Evolutionary conservation across 192 early-diverging fungal genomes (phyloP), one percentile per base, ranked within the genome.

Genomic region (Jimgerdemannia lactiflua): DNA sequence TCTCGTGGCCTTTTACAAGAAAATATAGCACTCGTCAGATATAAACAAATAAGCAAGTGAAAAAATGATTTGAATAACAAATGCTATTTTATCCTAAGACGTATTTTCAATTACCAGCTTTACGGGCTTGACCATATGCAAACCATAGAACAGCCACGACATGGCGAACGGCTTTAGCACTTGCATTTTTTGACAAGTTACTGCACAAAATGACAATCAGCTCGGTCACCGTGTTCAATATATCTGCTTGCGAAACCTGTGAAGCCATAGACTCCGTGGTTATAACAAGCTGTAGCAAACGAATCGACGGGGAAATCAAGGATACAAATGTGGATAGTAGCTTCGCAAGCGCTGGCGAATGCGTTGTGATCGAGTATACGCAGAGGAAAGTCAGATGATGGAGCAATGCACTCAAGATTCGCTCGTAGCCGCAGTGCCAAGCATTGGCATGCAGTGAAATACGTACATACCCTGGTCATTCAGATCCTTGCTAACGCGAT

Each of bases 131-230:
- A 3, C 65, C 42, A 79, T 79, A 79, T 67, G 77, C 72, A 71
- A 77, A 74, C 79, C 79, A 80, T 9, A 77, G 59, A 43, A 71
- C 65, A 43, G 72, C 72, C 7, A 80, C 17, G 20, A 67, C 67
- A 8, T 67, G 72, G 17, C 74, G 69, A 0, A 76, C 77, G 18
- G 64, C 49, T 19, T 71, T 65, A 39, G 49, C 18, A 43, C 74
- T 19, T 29, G 75, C 71, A 54, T 78, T 64, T 42, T 68, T 68
- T 8, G 77, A 70, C 44, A 74, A 39, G 14, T 49, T 71, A 14
- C 64, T 70, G 74, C 77, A 78, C 20, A 74, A 63, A 17, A 73
- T 73, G 18, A 59, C 72, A 17, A 74, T 63, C 64, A 74, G 74
- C 4, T 63, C 67, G 3, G 73, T 78, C 11, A 68, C 43, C 43